Evolutionary conservation across 352 stramenopile species (phyloP), one percentile per base, ranked within the genome.

Genomic region (Phytophthora pisi): DNA sequence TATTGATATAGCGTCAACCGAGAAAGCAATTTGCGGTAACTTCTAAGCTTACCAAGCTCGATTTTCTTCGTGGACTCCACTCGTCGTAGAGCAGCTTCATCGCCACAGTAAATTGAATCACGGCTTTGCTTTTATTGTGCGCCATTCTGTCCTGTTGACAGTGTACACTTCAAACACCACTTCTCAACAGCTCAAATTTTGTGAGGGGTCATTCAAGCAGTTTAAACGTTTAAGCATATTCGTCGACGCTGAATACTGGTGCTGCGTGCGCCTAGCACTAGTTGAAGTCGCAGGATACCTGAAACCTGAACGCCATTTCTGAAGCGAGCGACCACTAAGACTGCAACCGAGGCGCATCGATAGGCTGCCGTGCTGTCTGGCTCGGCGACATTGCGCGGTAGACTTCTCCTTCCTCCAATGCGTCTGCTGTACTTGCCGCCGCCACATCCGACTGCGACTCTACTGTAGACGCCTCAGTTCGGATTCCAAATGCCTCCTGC

Each of bases 401-500:
- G 0, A 54, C 68, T 26, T 72, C 66, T 49, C 78, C 75, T 28
- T 76, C 57, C 56, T 81, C 78, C n/a, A 86, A 57, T 11, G 78
- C 15, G 43, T 56, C 46, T 1, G 64, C 47, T 1, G 40, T 56
- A 26, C 74, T 54, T 18, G 23, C 49, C 23, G 6, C 28, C 15
- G 65, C 24, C 7, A 23, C 50, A 6, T 57, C 47, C 49, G 51
- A 34, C 18, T 46, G 18, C 3, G 30, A 13, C 16, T 54, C 43
- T 1, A 26, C 24, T 5, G 40, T 54, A 20, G 24, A 26, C 24
- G 57, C 13, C 23, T 57, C 60, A 4, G 38, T 49, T 45, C 43
- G 51, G 47, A 46, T 20, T 46, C 56, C 51, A 20, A 61, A 61
- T 11, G 45, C 61, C 16, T 59, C 56, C 52, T 74, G 57, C 49